A percentile compares a stretch with the other conserved stretches of the same genome.
These are phyloP conservation scores for Calonectria pauciramosa DNA, from an alignment of 2,329 filamentous ascomycete species.

Conservation along the genomic window DNA sequence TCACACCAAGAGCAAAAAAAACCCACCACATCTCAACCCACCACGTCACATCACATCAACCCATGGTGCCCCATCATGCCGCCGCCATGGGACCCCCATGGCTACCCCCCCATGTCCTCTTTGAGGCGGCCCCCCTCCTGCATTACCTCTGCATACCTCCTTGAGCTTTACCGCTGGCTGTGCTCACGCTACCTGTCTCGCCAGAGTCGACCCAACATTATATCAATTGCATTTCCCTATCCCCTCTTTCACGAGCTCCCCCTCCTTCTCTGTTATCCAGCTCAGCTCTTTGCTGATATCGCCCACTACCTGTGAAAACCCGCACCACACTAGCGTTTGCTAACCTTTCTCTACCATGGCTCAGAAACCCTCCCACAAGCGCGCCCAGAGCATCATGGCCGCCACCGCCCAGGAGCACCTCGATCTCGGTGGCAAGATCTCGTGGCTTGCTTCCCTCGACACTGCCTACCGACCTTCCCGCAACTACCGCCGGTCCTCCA, in stretches of 20 bases:
- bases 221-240: slow-evolving; percentile 33
- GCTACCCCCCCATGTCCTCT: slow-evolving; percentile 36
- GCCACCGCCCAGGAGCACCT: slow-evolving; percentile 88
- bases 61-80: slow-evolving; percentile 37
- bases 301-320: slow-evolving; percentile 28
- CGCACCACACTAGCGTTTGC: slow-evolving; percentile 25
- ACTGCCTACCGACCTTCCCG: slow-evolving; percentile 88
- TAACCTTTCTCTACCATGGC: slow-evolving; percentile 49
- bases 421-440: slow-evolving; percentile 78
- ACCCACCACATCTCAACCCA: slow-evolving; percentile 45
- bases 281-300: slow-evolving; percentile 39
- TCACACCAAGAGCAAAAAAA: slow-evolving; percentile 27
- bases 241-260: slow-evolving; percentile 26
- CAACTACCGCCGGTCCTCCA: slow-evolving; percentile 96
- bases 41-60: slow-evolving; percentile 49
- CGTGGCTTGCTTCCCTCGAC: slow-evolving; percentile 80
- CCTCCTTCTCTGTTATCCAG: slow-evolving; percentile 28
- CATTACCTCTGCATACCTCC: slow-evolving; percentile 31
- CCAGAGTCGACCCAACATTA: slow-evolving; percentile 30
- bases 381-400: slow-evolving; percentile 62
- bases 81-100: slow-evolving; percentile 31
- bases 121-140: slow-evolving; percentile 37
- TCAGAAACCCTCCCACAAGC: slow-evolving; percentile 48
- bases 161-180: slow-evolving; percentile 20
- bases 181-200: slow-evolving; percentile 17